Base-by-base conservation (phyloP, 495 filamentous ascomycete genomes). In the Aspergillus asperescens region DNA sequence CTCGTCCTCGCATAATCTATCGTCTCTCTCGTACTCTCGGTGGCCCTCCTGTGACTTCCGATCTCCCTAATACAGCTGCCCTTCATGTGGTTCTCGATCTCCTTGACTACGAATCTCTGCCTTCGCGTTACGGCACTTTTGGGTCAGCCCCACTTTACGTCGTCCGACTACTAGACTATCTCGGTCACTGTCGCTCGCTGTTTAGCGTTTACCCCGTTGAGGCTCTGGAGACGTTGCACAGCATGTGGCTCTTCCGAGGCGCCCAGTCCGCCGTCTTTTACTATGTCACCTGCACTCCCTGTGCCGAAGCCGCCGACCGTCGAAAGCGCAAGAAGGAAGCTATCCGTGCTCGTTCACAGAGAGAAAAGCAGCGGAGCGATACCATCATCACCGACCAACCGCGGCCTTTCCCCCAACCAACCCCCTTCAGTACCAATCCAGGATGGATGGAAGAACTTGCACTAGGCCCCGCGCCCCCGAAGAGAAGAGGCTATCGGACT, bases 241-340 rank as follows among this genome's bases (percentile, higher is more conserved):
- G 51, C 62, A 77, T 77, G 74, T 80, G 77, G 77, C 69, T 80
- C 61, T 79, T 69, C 60, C 70, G 77, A 20, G 77, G 77, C 44
- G 73, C 66, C 45, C 90, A 93, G 71, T 95, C 89, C 13, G 88
- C 87, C 51, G 71, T 91, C 64, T 95, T 94, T 71, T 94, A 91
- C 75, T 81, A 91, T 58, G 77, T 83, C 50, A 86, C 87, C 43
- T 95, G 89, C 68, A 83, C 87, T 25, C 89, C 89, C 61, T 96
- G 89, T 70, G 73, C 81, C 47, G 78, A 83, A 48, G 70, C 81
- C 51, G 70, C 71, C 22, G 75, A 85, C 48, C 82, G 78, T 40
- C 78, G 83, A 34, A 84, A 83, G 64, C 75, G 83, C 47, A 81
- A 78, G 63, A 78, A 84, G 59, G 78, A 87, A 56, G 84, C 84